Base-by-base conservation (phyloP, 2,329 filamentous ascomycete species). In the Diaporthe eres region DNA sequence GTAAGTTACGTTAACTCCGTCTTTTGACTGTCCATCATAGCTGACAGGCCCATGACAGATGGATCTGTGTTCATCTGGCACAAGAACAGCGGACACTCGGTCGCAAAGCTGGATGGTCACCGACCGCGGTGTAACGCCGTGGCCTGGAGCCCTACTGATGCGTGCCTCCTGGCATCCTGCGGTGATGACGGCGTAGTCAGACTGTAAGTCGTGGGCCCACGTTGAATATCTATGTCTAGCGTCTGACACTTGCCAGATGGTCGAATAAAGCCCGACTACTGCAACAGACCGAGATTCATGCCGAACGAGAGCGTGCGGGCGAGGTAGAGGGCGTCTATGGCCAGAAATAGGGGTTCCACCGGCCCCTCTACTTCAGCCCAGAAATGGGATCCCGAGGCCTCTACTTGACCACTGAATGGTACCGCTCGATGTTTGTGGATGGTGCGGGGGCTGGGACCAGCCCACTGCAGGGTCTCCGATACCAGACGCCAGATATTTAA, bases 11-110 rank as follows among this genome's bases (percentile, higher is more conserved):
- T 5, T 10, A 17, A 19, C 19, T 28, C 22, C 31, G 1, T 47
- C 47, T 13, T 31, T 22, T 31, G 39, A 39, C n/a, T 44, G n/a
- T n/a, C 22, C 44, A 13, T 60, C 22, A 13, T 7, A 13, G 31
- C 67, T 68, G 57, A 77, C 60, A 19, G 4, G 25, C 5, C 17
- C 31, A 49, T 37, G 51, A 31, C 65, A 90, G 91, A 92, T 77
- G 91, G 92, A 2, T 89, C 90, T 74, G 90, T 98, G 57, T 93
- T 95, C 82, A 94, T 99, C 77, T 98, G 96, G 95, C 94, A 98
- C 83, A 97, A 95, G 83, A 93, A 92, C 74, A 95, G 94, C 49
- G 95, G 95, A 8, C 88, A 90, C 8, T 88, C 93, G 0, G 91
- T 99, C 8, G 94, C 95, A 81, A 92, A 91, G 65, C 87, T 98